Evolutionary conservation across 1,284 basidiomycete species (phyloP), one percentile per base, ranked within the genome.

Genomic region (Phylloboletellus chloephorus): DNA sequence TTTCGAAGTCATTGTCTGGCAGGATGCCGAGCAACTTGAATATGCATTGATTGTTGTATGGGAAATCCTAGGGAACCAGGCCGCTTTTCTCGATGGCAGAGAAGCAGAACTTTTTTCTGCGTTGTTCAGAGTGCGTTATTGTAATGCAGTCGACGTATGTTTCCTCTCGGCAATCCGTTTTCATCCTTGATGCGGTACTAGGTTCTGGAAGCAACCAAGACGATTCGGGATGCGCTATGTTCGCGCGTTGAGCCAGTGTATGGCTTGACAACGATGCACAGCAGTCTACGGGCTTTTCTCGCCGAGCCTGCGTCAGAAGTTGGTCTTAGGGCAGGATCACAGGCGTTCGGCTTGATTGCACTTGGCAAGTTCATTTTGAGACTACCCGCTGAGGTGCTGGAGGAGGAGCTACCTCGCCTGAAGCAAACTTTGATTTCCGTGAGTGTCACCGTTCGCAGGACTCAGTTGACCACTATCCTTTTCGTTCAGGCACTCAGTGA

Each of bases 391-490:
- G 88, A 90, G 56, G 79, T 91, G 31, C 74, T 89, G 22, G 88
- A 91, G 60, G 88, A 91, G 48, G 88, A 90, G 51, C 58, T 91
- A 34, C 88, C 88, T 32, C 76, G 85, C 24, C 59, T 88, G 39
- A 79, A 78, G 54, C 62, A 57, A 17, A 84, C 85, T 4, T 58
- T 91, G 48, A 82, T 82, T 32, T 68, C 73, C 31, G 86, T 86
- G 46, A 52, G 81, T 67, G 31, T 13, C 5, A 7, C 33, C 26
- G 40, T 47, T 36, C 11, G 2, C 11, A 9, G 17, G 12, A 16
- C 9, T 25, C 13, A 29, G 15, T 15, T 45, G 28, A 46, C 41
- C 28, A 41, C 13, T 33, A 23, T 34, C 28, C 13, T 23, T 22
- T 11, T 30, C 9, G 17, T 30, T 36, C 43, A 88, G 82, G 79